Conservation (phyloP, 2,329 filamentous ascomycete species). For the Fusarium miscanthi region DNA sequence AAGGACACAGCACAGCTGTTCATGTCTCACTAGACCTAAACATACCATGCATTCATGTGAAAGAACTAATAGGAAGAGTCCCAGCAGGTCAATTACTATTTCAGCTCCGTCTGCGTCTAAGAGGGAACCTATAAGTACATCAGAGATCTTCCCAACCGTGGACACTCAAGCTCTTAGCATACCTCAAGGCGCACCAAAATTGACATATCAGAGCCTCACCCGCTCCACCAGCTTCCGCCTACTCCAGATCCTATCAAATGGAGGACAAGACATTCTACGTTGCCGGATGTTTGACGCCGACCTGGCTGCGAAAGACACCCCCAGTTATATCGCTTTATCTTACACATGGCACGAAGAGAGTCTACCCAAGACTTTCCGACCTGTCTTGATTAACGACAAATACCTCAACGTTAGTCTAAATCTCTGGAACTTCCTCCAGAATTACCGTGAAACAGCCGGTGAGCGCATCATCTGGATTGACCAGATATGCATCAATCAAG, state of each 20-base stretch:
- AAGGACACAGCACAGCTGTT: accelerated
- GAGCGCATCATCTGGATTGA: neutral
- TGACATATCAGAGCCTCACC: neutral
- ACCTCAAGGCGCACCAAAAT: neutral
- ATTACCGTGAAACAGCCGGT: neutral
- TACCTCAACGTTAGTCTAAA: neutral
- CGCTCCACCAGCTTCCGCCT: neutral
- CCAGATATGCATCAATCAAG: neutral
- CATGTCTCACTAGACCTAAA: no score
- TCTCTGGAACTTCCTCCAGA: neutral
- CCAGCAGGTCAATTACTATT: accelerated
- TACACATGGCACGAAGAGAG: neutral
- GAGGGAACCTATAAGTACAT: neutral
- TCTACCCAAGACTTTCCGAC: neutral
- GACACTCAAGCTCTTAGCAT: neutral
- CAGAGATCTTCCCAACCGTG: neutral
- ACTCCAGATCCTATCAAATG: neutral
- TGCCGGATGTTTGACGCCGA: neutral
- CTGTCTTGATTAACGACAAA: neutral
- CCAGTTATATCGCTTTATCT: neutral
- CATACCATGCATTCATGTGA: no score
- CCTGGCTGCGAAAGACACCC: accelerated
- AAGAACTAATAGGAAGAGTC: neutral
- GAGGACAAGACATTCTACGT: neutral
- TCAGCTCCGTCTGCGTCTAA: neutral